phyloP scores from a whole-genome alignment of 176 grass and related monocot genomes.

The Avena eriantha region DNA sequence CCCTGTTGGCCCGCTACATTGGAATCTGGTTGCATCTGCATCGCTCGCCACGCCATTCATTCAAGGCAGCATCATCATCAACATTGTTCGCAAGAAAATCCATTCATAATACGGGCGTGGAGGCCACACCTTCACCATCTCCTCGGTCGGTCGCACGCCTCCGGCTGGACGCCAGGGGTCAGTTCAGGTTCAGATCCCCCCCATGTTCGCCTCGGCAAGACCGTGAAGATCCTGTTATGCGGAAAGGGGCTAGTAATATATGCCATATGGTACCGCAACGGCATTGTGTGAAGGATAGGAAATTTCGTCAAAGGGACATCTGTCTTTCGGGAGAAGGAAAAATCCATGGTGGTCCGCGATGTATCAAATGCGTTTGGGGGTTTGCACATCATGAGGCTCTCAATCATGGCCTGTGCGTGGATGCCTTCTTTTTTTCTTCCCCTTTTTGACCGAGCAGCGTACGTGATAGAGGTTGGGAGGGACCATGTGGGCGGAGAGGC shows the following conservation, averaged over 20 bases:
- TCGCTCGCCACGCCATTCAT: slow-evolving; percentile 1
- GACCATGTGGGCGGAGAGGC: slow-evolving; percentile 4
- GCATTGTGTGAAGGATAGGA: background rate
- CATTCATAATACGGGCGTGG: slow-evolving; percentile 18
- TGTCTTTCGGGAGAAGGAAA: background rate
- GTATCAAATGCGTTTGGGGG: slow-evolving; percentile 22
- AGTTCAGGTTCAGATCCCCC: background rate
- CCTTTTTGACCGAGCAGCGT: slow-evolving; percentile 44
- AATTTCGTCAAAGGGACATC: slow-evolving; percentile 19
- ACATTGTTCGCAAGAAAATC: background rate
- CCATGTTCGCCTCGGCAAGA: slow-evolving; percentile 27
- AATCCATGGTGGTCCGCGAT: slow-evolving; percentile 42
- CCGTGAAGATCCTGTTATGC: background rate
- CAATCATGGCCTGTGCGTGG: slow-evolving; percentile 38
- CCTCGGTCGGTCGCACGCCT: background rate
- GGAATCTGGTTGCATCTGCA: slow-evolving; percentile 50
- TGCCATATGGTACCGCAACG: background rate
- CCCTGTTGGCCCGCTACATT: background rate
- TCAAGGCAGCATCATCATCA: slow-evolving; percentile 6
- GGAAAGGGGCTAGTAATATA: background rate
- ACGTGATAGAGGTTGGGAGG: background rate
- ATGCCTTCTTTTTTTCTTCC: slow-evolving; percentile 16
- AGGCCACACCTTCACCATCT: slow-evolving; percentile 42
- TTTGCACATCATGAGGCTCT: slow-evolving; percentile 26
- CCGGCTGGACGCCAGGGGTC: slow-evolving; percentile 4